phyloP scores from a whole-genome alignment of 2,329 filamentous ascomycete genomes.

The Penicillium sclerotiorum region DNA sequence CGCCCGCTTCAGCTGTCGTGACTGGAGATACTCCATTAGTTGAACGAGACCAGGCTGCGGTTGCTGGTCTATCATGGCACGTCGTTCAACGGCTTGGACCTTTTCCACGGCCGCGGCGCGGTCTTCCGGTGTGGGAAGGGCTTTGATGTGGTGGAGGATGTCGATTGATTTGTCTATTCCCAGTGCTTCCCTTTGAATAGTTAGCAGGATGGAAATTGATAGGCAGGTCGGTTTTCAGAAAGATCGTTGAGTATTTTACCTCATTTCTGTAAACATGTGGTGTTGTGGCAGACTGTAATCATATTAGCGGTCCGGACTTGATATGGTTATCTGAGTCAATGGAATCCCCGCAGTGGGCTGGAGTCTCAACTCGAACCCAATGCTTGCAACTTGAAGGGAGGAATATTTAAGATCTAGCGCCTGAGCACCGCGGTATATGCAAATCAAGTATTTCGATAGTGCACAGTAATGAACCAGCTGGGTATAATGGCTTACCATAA shows the following conservation, averaged over 20 bases:
- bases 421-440: too few species aligned
- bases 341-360: too few species aligned
- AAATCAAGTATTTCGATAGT: too few species aligned
- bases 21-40: conserved; percentile 82
- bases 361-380: too few species aligned
- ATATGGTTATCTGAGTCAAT: too few species aligned
- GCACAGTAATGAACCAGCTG: not conserved
- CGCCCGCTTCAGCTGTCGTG: conserved; percentile 68
- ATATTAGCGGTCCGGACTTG: too few species aligned
- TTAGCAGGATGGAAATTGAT: not conserved
- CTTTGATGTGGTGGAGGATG: conserved; percentile 86
- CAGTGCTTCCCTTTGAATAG: conserved; percentile 55
- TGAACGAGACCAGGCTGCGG: conserved; percentile 77
- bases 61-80: conserved; percentile 76
- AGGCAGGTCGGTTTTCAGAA: not conserved
- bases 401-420: not conserved
- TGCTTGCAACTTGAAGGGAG: too few species aligned
- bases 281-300: conserved; percentile 76
- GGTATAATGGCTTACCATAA: conserved; percentile 66
- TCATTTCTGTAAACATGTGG: conserved; percentile 95
- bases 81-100: conserved; percentile 77
- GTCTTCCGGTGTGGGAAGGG: conserved; percentile 62
- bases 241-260: conserved; percentile 39
- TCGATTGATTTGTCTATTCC: conserved; percentile 72
- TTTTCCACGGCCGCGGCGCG: conserved; percentile 69